phyloP scores from a whole-genome alignment of 768 basidiomycete species.

The Pleurotus ostreatus region DNA sequence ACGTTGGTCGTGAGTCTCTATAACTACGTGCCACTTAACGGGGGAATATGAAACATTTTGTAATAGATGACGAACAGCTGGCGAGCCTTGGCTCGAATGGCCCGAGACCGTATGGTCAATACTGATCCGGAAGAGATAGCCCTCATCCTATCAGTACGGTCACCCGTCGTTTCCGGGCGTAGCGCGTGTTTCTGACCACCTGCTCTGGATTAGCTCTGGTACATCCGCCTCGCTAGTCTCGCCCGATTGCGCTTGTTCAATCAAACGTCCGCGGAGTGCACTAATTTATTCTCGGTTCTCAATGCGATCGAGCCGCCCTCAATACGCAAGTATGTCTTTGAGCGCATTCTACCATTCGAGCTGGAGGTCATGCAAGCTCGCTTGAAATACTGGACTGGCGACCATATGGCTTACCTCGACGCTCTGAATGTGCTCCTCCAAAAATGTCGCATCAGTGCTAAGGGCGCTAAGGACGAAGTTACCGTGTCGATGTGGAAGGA shows the following conservation, averaged over 20 bases:
- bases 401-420: slow-evolving; percentile 78
- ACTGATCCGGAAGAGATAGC: slow-evolving; percentile 65
- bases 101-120: slow-evolving; percentile 70
- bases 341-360: slow-evolving; percentile 55
- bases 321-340: slow-evolving; percentile 56
- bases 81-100: slow-evolving; percentile 82
- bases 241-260: slow-evolving; percentile 82
- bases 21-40: slow-evolving; percentile 2
- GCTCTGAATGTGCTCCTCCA: slow-evolving; percentile 58
- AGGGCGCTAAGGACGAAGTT: slow-evolving; percentile 33
- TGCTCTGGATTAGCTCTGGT: slow-evolving; percentile 60
- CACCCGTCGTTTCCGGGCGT: background rate
- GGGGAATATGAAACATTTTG: slow-evolving; percentile 8
- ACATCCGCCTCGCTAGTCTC: slow-evolving; percentile 73
- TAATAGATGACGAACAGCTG: slow-evolving; percentile 83
- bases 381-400: slow-evolving; percentile 78
- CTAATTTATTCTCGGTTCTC: slow-evolving; percentile 72
- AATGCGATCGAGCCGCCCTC: slow-evolving; percentile 50
- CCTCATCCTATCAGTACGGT: slow-evolving; percentile 63
- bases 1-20: slow-evolving; percentile 67
- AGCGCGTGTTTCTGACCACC: background rate
- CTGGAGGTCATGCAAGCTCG: slow-evolving; percentile 70
- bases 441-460: slow-evolving; percentile 53
- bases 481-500: slow-evolving; percentile 77
- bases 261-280: slow-evolving; percentile 82